Evolutionary conservation across 257 asterid genomes (phyloP), one percentile per base, ranked within the genome.

Genomic region (Nicotiana noctiflora): DNA sequence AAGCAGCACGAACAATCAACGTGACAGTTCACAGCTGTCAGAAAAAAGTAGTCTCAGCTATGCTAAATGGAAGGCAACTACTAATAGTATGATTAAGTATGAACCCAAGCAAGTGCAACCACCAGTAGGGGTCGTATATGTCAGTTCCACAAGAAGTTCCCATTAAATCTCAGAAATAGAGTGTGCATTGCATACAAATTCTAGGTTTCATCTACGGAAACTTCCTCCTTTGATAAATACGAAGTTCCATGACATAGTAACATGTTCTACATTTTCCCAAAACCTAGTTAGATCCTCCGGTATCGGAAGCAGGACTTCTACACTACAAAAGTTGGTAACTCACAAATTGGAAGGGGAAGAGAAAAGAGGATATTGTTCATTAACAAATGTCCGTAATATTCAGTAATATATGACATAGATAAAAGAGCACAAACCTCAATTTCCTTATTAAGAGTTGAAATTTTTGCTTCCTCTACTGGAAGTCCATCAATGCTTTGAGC

Each of bases 341-440:
- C 77, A 23, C 21, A 72, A 72, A 11, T 46, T 46, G 78, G 15
- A 23, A 46, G 60, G 34, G 21, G 19, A 1, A 11, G 4, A 72
- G 49, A 46, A 46, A 23, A 14, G 56, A 51, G 18, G 56, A 51
- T 13, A 51, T 14, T 12, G 56, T 1, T 18, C 34, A 44, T 23
- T 37, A 72, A 18, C 21, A 72, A 23, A 72, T 72, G 60, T 46
- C 25, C 60, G 8, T 13, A 19, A 56, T 34, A 32, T 57, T 14
- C 37, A 34, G 53, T 32, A 34, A 59, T 13, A 56, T 34, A 77
- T 19, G 56, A 34, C 56, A 77, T 44, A 32, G 18, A 61, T 25
- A 57, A 49, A 23, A 67, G 46, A 76, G 29, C n/a, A 55, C 81
- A 68, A 62, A 90, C 98, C 94, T 89, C 91, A 84, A 90, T 80